A percentile compares a stretch with the other conserved stretches of the same genome.
Evolutionary conservation across 2,329 filamentous ascomycete species (phyloP).

Genomic region (Penicillium sp.): DNA sequence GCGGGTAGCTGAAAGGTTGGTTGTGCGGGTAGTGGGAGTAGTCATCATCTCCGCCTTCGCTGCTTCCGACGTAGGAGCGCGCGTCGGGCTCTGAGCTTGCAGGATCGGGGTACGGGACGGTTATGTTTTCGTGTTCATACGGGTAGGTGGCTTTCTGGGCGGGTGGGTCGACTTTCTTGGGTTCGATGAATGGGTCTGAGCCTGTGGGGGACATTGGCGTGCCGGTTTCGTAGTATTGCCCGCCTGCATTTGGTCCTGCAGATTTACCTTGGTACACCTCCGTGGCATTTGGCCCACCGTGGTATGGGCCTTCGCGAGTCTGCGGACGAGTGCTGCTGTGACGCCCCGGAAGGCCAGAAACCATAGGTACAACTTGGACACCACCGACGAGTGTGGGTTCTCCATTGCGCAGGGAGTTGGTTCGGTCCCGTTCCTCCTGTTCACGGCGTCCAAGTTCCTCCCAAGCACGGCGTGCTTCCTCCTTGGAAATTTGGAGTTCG

Average conservation of each 20-base stretch:
- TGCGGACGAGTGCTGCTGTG: conserved; percentile 45
- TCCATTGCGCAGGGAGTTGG: conserved; percentile 77
- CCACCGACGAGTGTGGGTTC: conserved; percentile 86
- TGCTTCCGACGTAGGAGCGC: conserved; percentile 51
- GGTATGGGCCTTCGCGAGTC: conserved; percentile 46
- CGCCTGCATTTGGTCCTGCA: conserved; percentile 35
- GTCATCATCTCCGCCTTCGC: conserved; percentile 66
- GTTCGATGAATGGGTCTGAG: conserved; percentile 61
- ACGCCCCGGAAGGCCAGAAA: conserved; percentile 61
- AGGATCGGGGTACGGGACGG: conserved; percentile 31
- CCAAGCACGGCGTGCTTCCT: conserved; percentile 93
- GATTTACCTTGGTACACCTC: conserved; percentile 22
- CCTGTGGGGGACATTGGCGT: conserved; percentile 53
- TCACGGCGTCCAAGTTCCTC: conserved; percentile 91
- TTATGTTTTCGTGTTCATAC: conserved; percentile 39
- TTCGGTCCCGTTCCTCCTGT: conserved; percentile 86
- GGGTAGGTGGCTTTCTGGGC: conserved; percentile 29
- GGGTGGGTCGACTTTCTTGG: conserved; percentile 27
- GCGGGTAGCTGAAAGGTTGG: conserved; percentile 55
- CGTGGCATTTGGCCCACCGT: conserved; percentile 33
- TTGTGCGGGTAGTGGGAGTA: conserved; percentile 64
- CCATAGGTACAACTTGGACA: conserved; percentile 93
- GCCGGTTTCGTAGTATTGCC: conserved; percentile 50
- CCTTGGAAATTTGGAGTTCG: conserved; percentile 90
- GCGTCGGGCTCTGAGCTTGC: conserved; percentile 48